A percentile compares a stretch with the other conserved stretches of the same genome.
phyloP scores from a whole-genome alignment of 257 asterid genomes.

The Datura wrightii region DNA sequence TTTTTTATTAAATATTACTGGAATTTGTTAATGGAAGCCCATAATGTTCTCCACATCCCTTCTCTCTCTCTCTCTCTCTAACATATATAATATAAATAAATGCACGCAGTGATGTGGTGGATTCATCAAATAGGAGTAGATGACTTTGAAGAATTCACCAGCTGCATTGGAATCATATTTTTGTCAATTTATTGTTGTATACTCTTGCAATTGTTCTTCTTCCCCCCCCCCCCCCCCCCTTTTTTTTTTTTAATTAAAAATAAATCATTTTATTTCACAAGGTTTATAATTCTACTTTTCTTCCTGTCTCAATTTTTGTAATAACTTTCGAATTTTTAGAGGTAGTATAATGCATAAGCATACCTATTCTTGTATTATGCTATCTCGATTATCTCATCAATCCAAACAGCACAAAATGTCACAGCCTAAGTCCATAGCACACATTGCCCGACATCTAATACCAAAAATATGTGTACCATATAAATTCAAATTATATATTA shows the following conservation, averaged over 20 bases:
- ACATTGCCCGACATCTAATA: too few relatives aligned
- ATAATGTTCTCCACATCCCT: slow-evolving; percentile 43
- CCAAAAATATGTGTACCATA: too few relatives aligned
- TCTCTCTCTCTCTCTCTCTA: not conserved
- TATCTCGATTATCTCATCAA: not conserved
- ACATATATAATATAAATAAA: slow-evolving; percentile 20
- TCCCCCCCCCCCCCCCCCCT: too few relatives aligned
- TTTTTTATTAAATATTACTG: not conserved
- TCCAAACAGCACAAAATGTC: too few relatives aligned
- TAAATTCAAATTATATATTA: too few relatives aligned
- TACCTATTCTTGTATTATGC: not conserved
- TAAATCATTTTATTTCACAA: not conserved
- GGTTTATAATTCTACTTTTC: not conserved
- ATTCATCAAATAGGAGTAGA: slow-evolving; percentile 12
- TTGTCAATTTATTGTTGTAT: slow-evolving; percentile 37
- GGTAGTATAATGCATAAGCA: not conserved
- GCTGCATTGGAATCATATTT: slow-evolving; percentile 36
- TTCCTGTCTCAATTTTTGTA: too few relatives aligned
- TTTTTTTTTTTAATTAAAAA: too few relatives aligned
- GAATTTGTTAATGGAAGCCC: slow-evolving; percentile 21
- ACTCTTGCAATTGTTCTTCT: slow-evolving; percentile 21
- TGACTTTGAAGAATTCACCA: slow-evolving; percentile 28
- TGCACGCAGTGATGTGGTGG: slow-evolving; percentile 21
- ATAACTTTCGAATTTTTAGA: too few relatives aligned
- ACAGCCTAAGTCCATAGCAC: too few relatives aligned